These are phyloP conservation scores for Aspergillus brasiliensis DNA, from an alignment of 2,329 filamentous ascomycete species.

Conservation along the genomic window DNA sequence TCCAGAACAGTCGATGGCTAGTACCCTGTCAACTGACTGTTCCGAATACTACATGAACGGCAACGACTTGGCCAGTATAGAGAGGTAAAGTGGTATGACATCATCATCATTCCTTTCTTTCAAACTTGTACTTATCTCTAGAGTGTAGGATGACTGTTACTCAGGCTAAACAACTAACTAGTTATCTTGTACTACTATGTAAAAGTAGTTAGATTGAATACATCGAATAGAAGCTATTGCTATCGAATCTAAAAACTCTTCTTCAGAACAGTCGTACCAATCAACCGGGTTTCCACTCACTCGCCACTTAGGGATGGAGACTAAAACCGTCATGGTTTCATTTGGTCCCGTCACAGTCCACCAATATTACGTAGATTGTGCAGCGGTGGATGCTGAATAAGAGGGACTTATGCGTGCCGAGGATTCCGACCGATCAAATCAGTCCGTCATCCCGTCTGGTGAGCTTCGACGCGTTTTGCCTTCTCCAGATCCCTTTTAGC, in stretches of 20 bases:
- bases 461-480: not conserved
- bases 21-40: too few relatives aligned
- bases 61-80: not conserved
- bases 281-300: too few relatives aligned
- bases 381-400: slow-evolving; percentile 9
- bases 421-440: slow-evolving; percentile 11
- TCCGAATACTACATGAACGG: not conserved
- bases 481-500: not conserved
- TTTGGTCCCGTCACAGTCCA: not conserved
- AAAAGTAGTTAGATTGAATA: too few relatives aligned
- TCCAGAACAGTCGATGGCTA: not conserved
- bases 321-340: not conserved
- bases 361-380: slow-evolving; percentile 10
- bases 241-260: too few relatives aligned
- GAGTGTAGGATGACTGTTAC: too few relatives aligned
- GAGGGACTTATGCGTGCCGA: slow-evolving; percentile 13
- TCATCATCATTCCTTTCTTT: not conserved
- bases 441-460: not conserved
- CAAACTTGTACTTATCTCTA: not conserved
- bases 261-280: too few relatives aligned
- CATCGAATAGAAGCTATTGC: too few relatives aligned
- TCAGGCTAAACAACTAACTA: too few relatives aligned
- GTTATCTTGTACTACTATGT: too few relatives aligned
- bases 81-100: slow-evolving; percentile 1
- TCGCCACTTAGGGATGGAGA: too few relatives aligned